Conservation (phyloP, 179 eudicot species). For the Amaranthus tricolor region DNA sequence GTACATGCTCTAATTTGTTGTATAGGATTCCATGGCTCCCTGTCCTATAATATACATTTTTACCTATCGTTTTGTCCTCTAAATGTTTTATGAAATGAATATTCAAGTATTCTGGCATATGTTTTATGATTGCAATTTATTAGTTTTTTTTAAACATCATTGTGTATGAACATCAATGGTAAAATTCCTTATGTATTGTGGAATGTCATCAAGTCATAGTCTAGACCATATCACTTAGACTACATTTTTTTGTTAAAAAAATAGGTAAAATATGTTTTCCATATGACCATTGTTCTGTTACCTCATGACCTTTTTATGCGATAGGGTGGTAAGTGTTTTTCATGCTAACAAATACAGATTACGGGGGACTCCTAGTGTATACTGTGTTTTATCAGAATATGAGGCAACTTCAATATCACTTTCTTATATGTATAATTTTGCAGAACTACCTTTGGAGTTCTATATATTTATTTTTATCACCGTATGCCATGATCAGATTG, state of each 20-base stretch:
- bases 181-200: neutral
- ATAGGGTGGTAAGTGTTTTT: neutral
- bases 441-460: neutral
- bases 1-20: no score
- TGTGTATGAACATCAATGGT: neutral
- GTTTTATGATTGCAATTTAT: neutral
- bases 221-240: neutral
- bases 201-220: neutral
- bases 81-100: neutral
- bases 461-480: neutral
- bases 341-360: no score
- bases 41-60: no score
- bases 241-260: neutral
- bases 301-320: neutral
- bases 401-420: neutral
- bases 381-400: neutral
- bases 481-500: neutral
- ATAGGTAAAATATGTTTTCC: neutral
- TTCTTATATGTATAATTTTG: neutral
- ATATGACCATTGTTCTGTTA: neutral
- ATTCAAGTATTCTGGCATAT: slow-evolving; percentile 1
- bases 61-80: neutral
- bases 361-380: neutral
- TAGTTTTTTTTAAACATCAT: no score
- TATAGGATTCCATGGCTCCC: no score